A percentile compares a stretch with the other conserved stretches of the same genome.
phyloP scores from a whole-genome alignment of 345 rosid species.

The Carallia pectinifolia region DNA sequence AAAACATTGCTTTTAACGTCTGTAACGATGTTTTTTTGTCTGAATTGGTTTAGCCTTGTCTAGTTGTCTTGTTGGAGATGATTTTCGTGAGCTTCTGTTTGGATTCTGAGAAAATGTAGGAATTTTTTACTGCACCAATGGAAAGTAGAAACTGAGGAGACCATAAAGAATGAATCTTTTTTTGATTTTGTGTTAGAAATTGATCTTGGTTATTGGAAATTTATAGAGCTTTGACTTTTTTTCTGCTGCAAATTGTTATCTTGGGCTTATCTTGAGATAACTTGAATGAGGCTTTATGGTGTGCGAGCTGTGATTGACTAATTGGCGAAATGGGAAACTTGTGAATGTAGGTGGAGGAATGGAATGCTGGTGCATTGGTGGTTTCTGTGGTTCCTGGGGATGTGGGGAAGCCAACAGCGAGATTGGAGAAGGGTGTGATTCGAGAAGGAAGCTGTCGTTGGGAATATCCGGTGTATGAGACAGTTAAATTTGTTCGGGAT shows the following conservation, averaged over 20 bases:
- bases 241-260: not conserved
- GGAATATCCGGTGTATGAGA: slow-evolving; percentile 71
- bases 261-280: not conserved
- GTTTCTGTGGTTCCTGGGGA: slow-evolving; percentile 79
- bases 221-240: not conserved
- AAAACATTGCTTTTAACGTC: too few relatives aligned
- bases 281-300: not conserved
- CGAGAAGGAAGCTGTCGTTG: slow-evolving; percentile 64
- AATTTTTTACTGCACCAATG: not conserved
- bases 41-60: not conserved
- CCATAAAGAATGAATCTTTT: not conserved
- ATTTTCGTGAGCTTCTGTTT: slow-evolving; percentile 19
- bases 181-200: not conserved
- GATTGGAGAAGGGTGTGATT: slow-evolving; percentile 58
- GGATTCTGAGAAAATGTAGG: slow-evolving; percentile 31
- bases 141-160: not conserved
- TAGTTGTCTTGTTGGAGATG: not conserved
- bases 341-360: slow-evolving; percentile 44
- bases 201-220: not conserved
- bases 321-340: slow-evolving; percentile 1
- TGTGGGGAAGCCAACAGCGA: slow-evolving; percentile 65
- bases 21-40: too few relatives aligned
- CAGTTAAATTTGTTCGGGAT: slow-evolving; percentile 63
- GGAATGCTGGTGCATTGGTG: slow-evolving; percentile 51
- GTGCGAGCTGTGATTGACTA: slow-evolving; percentile 14